Evolutionary conservation across 1,284 basidiomycete species (phyloP).

Genomic region (Ustilago nuda): DNA sequence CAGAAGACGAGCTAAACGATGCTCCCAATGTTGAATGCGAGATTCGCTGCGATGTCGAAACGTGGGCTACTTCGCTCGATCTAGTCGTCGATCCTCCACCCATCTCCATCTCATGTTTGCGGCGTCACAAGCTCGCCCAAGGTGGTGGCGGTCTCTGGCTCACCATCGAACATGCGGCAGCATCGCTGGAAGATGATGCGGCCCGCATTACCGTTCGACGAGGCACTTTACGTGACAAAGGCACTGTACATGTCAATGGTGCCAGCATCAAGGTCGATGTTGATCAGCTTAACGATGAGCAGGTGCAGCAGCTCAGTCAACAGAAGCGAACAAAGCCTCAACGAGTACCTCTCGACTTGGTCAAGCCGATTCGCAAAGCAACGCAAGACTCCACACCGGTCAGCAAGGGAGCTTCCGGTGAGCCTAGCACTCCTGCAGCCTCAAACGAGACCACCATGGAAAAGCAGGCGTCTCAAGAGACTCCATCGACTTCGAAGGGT

Average conservation of each 20-base stretch:
- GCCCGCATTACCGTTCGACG: conserved; percentile 78
- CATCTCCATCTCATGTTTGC: conserved; percentile 82
- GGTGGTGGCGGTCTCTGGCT: conserved; percentile 97
- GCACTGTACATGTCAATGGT: conserved; percentile 89
- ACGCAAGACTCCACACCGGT: conserved; percentile 2
- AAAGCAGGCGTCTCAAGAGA: conserved; percentile 3
- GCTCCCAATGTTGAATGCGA: conserved; percentile 85
- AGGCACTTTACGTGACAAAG: conserved; percentile 76
- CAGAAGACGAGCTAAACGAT: conserved; percentile 31
- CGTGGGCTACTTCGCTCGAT: conserved; percentile 87
- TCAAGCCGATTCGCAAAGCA: conserved; percentile 22
- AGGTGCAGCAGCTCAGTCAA: conserved; percentile 83
- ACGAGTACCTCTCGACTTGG: conserved; percentile 86
- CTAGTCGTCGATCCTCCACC: conserved; percentile 95
- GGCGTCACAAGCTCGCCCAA: conserved; percentile 85
- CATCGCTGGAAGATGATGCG: conserved; percentile 79
- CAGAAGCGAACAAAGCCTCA: conserved; percentile 87
- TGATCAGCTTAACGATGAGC: conserved; percentile 88
- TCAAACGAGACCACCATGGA: conserved; percentile 12
- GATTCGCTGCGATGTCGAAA: conserved; percentile 90
- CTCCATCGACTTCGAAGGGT: background rate
- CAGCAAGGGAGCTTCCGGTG: conserved; percentile 3
- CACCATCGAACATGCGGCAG: conserved; percentile 86
- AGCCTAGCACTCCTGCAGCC: conserved; percentile 1
- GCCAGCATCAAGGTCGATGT: conserved; percentile 85